Evolutionary conservation across 768 basidiomycete genomes (phyloP).

Genomic region (Mycena epipterygia): DNA sequence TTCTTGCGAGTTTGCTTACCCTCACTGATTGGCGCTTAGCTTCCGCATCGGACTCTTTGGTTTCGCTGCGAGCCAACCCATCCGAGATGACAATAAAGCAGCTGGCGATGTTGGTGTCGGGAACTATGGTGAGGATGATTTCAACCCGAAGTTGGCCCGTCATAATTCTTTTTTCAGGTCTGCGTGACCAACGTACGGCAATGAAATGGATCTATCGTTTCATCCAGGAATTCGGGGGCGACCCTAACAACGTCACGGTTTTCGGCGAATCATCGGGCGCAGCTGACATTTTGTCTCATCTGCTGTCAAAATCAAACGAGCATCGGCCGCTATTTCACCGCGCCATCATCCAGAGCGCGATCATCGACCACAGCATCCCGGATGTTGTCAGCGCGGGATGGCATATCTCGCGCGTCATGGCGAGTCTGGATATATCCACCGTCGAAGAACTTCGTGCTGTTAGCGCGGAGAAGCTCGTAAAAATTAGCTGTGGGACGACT

Average conservation of each 20-base stretch:
- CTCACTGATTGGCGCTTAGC: constrained; percentile 51
- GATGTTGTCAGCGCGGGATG: constrained; percentile 72
- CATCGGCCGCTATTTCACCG: constrained; percentile 74
- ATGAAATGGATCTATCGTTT: constrained; percentile 74
- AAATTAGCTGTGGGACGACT: constrained; percentile 55
- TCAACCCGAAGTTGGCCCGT: background rate
- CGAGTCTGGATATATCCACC: constrained; percentile 63
- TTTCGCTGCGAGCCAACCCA: constrained; percentile 75
- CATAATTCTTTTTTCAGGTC: constrained; percentile 53
- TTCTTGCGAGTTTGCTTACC: constrained; percentile 2
- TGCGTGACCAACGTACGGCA: constrained; percentile 74
- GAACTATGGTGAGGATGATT: constrained; percentile 72
- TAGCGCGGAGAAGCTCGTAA: constrained; percentile 68
- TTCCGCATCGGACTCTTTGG: constrained; percentile 85
- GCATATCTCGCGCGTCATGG: constrained; percentile 76
- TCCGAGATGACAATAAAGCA: constrained; percentile 76
- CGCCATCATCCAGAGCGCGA: constrained; percentile 81
- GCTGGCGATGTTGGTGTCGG: constrained; percentile 80
- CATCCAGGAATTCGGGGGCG: constrained; percentile 77
- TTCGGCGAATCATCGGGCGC: constrained; percentile 67
- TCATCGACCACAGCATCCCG: constrained; percentile 73
- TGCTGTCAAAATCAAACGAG: constrained; percentile 76
- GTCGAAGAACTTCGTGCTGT: constrained; percentile 76
- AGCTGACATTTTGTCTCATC: constrained; percentile 71
- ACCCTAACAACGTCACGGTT: constrained; percentile 69